phyloP scores from a whole-genome alignment of 345 rosid genomes.

The Gossypium herbaceum region DNA sequence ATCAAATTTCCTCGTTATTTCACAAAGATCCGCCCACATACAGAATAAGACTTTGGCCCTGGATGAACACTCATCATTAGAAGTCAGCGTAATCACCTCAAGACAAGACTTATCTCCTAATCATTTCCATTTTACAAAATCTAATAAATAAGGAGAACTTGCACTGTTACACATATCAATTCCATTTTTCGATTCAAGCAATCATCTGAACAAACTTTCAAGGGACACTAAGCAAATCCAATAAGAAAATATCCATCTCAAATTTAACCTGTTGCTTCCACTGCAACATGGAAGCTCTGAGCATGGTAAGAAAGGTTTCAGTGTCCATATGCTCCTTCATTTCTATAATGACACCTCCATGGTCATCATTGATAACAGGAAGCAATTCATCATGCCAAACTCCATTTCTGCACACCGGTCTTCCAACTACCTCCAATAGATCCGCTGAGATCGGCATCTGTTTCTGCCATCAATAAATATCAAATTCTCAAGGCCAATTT shows the following conservation, averaged over 20 bases:
- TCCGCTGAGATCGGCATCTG: constrained; percentile 20
- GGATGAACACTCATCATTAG: too few species aligned
- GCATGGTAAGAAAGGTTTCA: constrained; percentile 31
- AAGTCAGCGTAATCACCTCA: neutral
- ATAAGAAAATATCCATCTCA: neutral
- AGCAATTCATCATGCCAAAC: constrained; percentile 30
- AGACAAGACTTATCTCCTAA: neutral
- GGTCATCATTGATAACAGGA: constrained; percentile 40
- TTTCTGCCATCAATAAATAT: constrained; percentile 1
- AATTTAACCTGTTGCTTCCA: constrained; percentile 53
- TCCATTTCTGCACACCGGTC: constrained; percentile 28
- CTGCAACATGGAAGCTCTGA: constrained; percentile 37
- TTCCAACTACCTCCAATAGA: neutral
- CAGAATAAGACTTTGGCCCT: neutral
- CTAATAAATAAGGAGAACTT: neutral
- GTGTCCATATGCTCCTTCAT: constrained; percentile 49
- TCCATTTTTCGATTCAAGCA: neutral
- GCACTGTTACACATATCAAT: neutral
- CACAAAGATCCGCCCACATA: neutral
- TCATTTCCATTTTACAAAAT: neutral
- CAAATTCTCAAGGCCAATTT: neutral
- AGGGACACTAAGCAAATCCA: neutral
- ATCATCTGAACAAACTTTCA: neutral
- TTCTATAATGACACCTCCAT: constrained; percentile 58
- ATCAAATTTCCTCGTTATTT: neutral